Base-by-base conservation (phyloP, 2,329 filamentous ascomycete species). In the Huntiella moniliformis region DNA sequence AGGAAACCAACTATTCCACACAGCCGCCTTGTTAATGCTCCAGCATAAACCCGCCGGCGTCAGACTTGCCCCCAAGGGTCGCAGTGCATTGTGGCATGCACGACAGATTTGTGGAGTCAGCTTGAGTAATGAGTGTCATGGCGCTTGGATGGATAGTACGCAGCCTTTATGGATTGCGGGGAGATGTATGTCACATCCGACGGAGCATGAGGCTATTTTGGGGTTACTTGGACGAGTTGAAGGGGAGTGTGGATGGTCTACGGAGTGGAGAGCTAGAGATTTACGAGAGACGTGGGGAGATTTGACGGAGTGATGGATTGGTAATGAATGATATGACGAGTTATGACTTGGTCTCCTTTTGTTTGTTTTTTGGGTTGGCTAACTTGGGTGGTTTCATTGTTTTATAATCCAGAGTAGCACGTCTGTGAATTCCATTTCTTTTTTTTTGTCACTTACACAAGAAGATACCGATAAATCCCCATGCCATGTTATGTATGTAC, bases 81-180 rank as follows among this genome's bases (percentile, higher is more conserved):
- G 54, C 18, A 55, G 57, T 17, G 61, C 63, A 0, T 55, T 72
- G 3, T 73, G 69, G 68, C 68, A 73, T 51, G 69, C 67, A 1
- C 60, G 67, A 11, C 63, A 65, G 11, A 65, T 73, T 6, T 70
- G 67, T 40, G 69, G 65, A 0, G 73, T 73, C 16, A 70, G 68
- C 12, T 54, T 67, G 11, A 63, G 67, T 1, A 74, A 72, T 42
- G 61, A 62, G 10, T 67, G 73, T 49, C 65, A 68, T 33, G 69
- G 68, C 0, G 68, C 66, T n/a, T 58, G 70, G 54, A 73, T 66
- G 22, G 72, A 73, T 50, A 64, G 67, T 4, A 64, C 72, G 1
- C 69, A 73, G 52, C 68, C 68, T 2, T 54, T 73, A 3, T 72
- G 66, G 64, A 63, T 73, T 47, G 70, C 70, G 1, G 70, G 69